Evolutionary conservation across 2,329 filamentous ascomycete genomes (phyloP).

Genomic region (Ophiostoma sp.): DNA sequence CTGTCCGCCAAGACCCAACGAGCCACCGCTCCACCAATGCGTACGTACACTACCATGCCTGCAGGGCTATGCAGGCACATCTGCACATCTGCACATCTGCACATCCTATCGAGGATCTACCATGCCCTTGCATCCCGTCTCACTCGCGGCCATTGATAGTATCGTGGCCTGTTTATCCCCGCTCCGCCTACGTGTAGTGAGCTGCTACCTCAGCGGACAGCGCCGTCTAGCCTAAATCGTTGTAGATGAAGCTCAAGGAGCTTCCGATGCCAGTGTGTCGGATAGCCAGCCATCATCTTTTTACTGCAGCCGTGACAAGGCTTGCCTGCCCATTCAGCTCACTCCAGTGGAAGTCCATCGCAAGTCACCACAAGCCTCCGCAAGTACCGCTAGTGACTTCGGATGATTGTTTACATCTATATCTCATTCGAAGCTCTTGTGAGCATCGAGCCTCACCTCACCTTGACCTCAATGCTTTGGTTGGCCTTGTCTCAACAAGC

Average conservation of each 20-base stretch:
- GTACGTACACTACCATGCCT: slow-evolving; percentile 54
- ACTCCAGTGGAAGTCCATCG: background rate
- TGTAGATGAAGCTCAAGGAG: background rate
- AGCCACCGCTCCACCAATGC: slow-evolving; percentile 69
- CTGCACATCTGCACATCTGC: background rate
- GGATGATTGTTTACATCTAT: background rate
- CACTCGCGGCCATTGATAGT: background rate
- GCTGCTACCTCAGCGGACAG: background rate
- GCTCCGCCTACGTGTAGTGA: background rate
- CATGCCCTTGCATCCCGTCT: background rate
- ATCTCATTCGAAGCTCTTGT: background rate
- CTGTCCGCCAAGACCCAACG: slow-evolving; percentile 62
- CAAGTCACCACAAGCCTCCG: background rate
- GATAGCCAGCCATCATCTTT: background rate
- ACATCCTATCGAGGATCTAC: background rate
- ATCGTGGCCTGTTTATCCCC: background rate
- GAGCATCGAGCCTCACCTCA: background rate
- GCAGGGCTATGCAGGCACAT: background rate
- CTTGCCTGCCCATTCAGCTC: background rate
- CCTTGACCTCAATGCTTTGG: background rate
- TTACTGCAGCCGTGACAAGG: background rate
- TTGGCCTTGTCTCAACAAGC: background rate
- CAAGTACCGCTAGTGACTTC: background rate
- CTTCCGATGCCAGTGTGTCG: background rate
- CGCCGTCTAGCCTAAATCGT: background rate